Evolutionary conservation across 2,329 filamentous ascomycete species (phyloP).

Genomic region (Emericellopsis atlantica): DNA sequence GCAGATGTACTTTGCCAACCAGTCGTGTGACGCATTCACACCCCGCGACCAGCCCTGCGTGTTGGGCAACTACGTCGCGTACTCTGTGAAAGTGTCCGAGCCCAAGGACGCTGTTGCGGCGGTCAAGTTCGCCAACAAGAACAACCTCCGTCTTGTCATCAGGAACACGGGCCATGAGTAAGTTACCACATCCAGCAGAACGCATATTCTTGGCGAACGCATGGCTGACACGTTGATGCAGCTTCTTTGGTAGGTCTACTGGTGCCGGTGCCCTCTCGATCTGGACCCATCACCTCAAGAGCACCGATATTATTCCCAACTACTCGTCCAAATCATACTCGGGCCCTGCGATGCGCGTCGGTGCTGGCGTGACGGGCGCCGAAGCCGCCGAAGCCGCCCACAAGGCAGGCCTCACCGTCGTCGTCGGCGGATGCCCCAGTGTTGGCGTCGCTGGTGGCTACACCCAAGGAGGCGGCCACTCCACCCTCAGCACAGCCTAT

Average conservation of each 20-base stretch:
- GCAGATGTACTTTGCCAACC: constrained; percentile 22
- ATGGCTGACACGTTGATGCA: constrained; percentile 11
- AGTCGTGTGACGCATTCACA: constrained; percentile 23
- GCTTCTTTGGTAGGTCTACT: constrained; percentile 14
- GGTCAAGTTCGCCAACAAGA: constrained; percentile 22
- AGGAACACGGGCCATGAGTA: constrained; percentile 17
- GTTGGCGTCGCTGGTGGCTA: constrained; percentile 52
- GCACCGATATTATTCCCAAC: constrained; percentile 25
- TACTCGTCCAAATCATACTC: constrained; percentile 27
- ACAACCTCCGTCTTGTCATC: constrained; percentile 21
- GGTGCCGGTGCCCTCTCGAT: constrained; percentile 23
- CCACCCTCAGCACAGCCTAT: constrained; percentile 32
- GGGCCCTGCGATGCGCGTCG: constrained; percentile 39
- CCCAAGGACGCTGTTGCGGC: constrained; percentile 16
- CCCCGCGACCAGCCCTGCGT: constrained; percentile 23
- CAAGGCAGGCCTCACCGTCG: constrained; percentile 29
- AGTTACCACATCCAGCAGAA: neutral
- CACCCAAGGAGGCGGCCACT: constrained; percentile 46
- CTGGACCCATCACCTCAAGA: constrained; percentile 28
- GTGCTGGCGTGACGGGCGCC: constrained; percentile 37
- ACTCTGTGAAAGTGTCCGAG: constrained; percentile 20
- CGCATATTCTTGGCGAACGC: constrained; percentile 4
- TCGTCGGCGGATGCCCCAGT: constrained; percentile 40
- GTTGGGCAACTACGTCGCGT: constrained; percentile 28
- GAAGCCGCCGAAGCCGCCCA: constrained; percentile 34